These are phyloP conservation scores for Xylaria sp. DNA, from an alignment of 2,329 filamentous ascomycete species.

Conservation along the genomic window DNA sequence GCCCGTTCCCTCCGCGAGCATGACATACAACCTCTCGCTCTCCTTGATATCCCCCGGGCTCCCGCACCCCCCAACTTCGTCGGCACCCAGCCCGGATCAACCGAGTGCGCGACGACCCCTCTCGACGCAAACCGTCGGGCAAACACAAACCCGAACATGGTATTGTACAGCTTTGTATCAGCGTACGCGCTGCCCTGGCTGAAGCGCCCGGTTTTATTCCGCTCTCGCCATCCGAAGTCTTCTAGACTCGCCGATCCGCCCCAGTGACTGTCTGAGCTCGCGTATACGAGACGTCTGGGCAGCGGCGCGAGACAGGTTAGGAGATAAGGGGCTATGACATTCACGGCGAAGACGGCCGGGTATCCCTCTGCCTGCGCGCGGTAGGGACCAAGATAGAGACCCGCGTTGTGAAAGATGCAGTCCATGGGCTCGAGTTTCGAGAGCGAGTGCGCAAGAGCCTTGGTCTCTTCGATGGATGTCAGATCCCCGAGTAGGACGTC, in stretches of 20 bases:
- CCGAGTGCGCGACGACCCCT: conserved; percentile 49
- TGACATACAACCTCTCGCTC: conserved; percentile 53
- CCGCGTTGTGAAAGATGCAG: conserved; percentile 63
- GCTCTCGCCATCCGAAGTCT: conserved; percentile 43
- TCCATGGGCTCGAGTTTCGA: conserved; percentile 58
- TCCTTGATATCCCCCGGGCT: conserved; percentile 54
- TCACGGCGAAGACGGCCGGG: conserved; percentile 59
- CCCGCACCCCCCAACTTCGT: conserved; percentile 58
- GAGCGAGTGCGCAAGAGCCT: conserved; percentile 56
- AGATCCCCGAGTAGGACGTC: conserved; percentile 59
- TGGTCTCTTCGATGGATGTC: conserved; percentile 55
- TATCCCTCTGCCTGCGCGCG: conserved; percentile 46
- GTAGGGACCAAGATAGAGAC: conserved; percentile 46
- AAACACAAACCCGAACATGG: conserved; percentile 61
- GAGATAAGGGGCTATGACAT: conserved; percentile 63
- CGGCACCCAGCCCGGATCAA: conserved; percentile 60
- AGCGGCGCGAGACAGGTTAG: conserved; percentile 56
- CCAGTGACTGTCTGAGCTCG: conserved; percentile 56
- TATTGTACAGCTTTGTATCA: conserved; percentile 61
- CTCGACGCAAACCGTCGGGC: conserved; percentile 49
- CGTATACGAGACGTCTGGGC: conserved; percentile 54
- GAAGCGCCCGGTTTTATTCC: conserved; percentile 12
- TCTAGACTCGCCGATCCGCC: conserved; percentile 43
- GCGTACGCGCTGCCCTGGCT: conserved; percentile 45
- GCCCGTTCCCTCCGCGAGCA: conserved; percentile 51